Conservation (phyloP, 345 rosid species). For the Syzygium grande region DNA sequence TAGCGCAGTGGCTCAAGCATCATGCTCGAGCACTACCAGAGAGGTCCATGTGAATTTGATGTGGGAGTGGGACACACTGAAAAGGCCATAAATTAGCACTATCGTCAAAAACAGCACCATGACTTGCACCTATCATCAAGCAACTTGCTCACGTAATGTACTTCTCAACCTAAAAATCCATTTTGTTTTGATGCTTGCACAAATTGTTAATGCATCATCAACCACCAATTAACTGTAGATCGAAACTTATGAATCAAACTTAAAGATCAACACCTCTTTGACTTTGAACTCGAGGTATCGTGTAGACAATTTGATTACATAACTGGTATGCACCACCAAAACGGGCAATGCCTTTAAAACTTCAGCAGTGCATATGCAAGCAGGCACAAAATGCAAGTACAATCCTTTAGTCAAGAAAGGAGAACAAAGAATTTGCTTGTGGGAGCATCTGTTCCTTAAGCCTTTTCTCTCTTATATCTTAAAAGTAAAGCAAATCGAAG, state of each 20-base stretch:
- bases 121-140: neutral
- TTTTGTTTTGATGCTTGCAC: neutral
- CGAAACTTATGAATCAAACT: neutral
- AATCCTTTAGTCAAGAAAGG: neutral
- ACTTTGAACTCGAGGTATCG: neutral
- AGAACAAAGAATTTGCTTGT: neutral
- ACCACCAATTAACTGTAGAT: neutral
- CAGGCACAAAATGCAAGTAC: neutral
- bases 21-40: neutral
- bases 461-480: neutral
- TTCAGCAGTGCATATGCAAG: neutral
- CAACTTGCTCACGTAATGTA: neutral
- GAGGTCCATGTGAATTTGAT: neutral
- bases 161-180: neutral
- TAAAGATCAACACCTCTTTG: neutral
- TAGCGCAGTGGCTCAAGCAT: neutral
- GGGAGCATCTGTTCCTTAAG: neutral
- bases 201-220: neutral
- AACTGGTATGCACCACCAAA: neutral
- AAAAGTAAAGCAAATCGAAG: neutral
- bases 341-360: neutral
- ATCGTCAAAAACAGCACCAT: neutral
- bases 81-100: neutral
- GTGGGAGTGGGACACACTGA: neutral
- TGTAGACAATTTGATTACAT: neutral